These are phyloP conservation scores for Termitomyces sp. DNA, from an alignment of 768 basidiomycete species.

Conservation along the genomic window DNA sequence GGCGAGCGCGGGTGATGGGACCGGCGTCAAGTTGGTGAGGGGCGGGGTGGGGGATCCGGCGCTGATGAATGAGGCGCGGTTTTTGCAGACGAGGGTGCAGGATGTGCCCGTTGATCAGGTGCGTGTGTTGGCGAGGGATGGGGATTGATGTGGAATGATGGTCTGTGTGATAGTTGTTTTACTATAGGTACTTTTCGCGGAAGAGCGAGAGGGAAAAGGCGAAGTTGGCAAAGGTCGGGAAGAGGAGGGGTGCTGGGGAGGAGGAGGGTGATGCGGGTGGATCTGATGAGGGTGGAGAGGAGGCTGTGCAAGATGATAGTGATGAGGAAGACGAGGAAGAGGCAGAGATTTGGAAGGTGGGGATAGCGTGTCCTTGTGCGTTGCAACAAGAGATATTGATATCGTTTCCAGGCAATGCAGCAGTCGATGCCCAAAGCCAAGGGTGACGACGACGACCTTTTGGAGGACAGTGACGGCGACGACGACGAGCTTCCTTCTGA, in stretches of 20 bases:
- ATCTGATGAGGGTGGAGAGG: conserved; percentile 41
- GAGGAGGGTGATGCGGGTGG: conserved; percentile 32
- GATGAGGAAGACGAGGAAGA: conserved; percentile 50
- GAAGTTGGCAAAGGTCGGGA: conserved; percentile 33
- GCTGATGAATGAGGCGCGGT: conserved; percentile 69
- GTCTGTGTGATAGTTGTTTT: conserved; percentile 59
- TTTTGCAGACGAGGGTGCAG: conserved; percentile 61
- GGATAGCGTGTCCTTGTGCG: conserved; percentile 6
- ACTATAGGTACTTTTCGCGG: conserved; percentile 81
- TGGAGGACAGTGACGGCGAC: conserved; percentile 26
- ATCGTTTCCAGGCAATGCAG: conserved; percentile 70
- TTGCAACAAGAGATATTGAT: background rate
- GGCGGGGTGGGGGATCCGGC: conserved; percentile 42
- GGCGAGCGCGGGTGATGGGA: conserved; percentile 54
- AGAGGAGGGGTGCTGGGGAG: conserved; percentile 26
- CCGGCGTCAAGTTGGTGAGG: conserved; percentile 66
- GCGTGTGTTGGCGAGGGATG: conserved; percentile 15
- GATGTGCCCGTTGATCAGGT: conserved; percentile 89
- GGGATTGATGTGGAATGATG: background rate
- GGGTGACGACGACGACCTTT: conserved; percentile 41
- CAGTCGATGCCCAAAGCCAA: conserved; percentile 66
- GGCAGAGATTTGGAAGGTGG: conserved; percentile 86
- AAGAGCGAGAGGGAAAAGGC: conserved; percentile 55
- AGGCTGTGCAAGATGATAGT: conserved; percentile 30
- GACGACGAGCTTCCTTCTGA: conserved; percentile 26